phyloP scores from a whole-genome alignment of 164 flowering plant genomes.

The Liriodendron chinense region DNA sequence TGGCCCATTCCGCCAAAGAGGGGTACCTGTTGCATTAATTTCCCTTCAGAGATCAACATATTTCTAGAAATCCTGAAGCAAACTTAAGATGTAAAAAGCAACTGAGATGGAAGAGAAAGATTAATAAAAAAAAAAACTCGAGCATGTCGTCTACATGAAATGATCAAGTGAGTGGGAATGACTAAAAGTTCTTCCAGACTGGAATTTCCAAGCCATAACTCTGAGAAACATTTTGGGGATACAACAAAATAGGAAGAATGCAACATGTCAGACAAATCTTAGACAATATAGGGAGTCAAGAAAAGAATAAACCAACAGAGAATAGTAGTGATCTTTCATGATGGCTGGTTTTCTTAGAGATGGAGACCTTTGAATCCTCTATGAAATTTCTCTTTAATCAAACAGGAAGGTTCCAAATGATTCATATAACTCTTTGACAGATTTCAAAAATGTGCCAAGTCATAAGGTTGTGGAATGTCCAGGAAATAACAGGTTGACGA shows the following conservation, averaged over 20 bases:
- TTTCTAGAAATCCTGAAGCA: background rate
- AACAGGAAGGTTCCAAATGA: too few relatives aligned
- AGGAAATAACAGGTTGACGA: too few relatives aligned
- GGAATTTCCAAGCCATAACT: background rate
- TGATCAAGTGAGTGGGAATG: background rate
- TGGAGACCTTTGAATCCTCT: too few relatives aligned
- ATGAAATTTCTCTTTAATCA: too few relatives aligned
- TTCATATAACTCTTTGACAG: too few relatives aligned
- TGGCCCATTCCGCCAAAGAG: slow-evolving; percentile 99
- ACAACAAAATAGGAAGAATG: background rate
- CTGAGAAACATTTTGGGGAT: background rate
- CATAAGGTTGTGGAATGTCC: too few relatives aligned
- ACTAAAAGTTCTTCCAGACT: too few relatives aligned
- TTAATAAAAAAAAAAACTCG: too few relatives aligned
- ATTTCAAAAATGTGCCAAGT: too few relatives aligned
- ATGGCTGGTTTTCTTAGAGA: too few relatives aligned
- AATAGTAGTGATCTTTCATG: too few relatives aligned
- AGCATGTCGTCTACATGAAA: background rate
- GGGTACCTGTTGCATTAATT: slow-evolving; percentile 60
- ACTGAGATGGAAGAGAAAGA: background rate
- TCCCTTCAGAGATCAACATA: slow-evolving; percentile 5
- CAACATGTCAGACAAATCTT: background rate
- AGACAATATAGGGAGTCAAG: background rate
- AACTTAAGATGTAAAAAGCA: background rate
- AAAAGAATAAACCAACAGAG: background rate